Conservation (phyloP, 257 asterid genomes). For the Phtheirospermum japonicum region DNA sequence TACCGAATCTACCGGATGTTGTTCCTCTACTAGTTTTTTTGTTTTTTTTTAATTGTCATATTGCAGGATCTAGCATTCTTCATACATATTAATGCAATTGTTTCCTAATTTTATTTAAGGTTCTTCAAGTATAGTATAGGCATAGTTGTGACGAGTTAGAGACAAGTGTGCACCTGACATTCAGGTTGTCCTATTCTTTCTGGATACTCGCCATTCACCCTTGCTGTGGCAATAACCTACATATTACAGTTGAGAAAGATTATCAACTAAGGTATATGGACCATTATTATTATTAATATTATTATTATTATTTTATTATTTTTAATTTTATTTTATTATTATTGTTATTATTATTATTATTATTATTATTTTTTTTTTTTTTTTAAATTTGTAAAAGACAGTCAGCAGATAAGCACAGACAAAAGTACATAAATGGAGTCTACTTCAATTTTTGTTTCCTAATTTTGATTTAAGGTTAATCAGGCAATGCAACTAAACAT, state of each 20-base stretch:
- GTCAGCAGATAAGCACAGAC: slow-evolving; percentile 11
- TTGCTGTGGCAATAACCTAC: slow-evolving; percentile 85
- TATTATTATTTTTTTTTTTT: neutral
- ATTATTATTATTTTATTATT: too few species aligned
- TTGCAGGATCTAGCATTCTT: neutral
- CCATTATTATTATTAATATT: too few species aligned
- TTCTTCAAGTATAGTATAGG: neutral
- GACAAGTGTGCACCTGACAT: slow-evolving; percentile 59
- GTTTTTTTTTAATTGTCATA: neutral
- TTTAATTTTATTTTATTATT: too few species aligned
- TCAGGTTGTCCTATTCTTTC: slow-evolving; percentile 93
- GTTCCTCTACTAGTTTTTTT: neutral
- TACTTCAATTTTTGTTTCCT: slow-evolving; percentile 15
- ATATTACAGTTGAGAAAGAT: slow-evolving; percentile 25
- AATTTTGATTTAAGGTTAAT: slow-evolving; percentile 9
- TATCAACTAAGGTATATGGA: slow-evolving; percentile 8
- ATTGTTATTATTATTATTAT: too few species aligned
- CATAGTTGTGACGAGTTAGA: slow-evolving; percentile 18
- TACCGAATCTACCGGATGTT: too few species aligned
- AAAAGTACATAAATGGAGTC: slow-evolving; percentile 12
- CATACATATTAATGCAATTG: neutral
- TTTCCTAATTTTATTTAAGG: neutral
- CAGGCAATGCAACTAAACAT: slow-evolving; percentile 13
- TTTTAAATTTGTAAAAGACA: slow-evolving; percentile 7
- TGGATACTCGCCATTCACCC: slow-evolving; percentile 92